A percentile compares a stretch with the other conserved stretches of the same genome.
phyloP scores from a whole-genome alignment of 2,329 filamentous ascomycete species.

The Xylariales sp. region DNA sequence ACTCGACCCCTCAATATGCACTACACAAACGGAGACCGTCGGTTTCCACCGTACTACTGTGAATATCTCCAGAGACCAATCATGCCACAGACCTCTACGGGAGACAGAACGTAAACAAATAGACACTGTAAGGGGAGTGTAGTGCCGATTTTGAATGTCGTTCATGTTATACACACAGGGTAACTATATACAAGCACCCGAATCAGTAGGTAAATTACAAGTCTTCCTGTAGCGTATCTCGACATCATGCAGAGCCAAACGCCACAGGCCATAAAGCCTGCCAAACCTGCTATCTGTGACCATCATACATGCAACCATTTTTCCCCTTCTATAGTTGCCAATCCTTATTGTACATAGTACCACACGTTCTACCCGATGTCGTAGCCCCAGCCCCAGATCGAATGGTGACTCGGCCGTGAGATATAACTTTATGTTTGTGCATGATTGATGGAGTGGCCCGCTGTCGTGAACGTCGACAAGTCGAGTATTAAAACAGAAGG shows the following conservation, averaged over 20 bases:
- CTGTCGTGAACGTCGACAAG: constrained; percentile 21
- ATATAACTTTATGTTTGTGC: constrained; percentile 30
- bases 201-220: constrained; percentile 35
- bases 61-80: not conserved
- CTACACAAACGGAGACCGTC: not conserved
- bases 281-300: constrained; percentile 31
- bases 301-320: constrained; percentile 37
- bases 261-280: constrained; percentile 24
- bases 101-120: not conserved
- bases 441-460: constrained; percentile 20
- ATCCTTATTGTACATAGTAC: constrained; percentile 40
- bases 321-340: constrained; percentile 35
- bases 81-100: not conserved
- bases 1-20: not conserved
- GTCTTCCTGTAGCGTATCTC: constrained; percentile 32
- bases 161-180: constrained; percentile 40
- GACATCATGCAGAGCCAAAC: constrained; percentile 24
- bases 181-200: constrained; percentile 40
- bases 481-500: constrained; percentile 36
- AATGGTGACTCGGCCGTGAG: constrained; percentile 26
- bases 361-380: constrained; percentile 20
- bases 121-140: not conserved
- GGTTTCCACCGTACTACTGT: not conserved
- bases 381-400: constrained; percentile 20
- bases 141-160: constrained; percentile 2